Evolutionary conservation across 805 yeast species (phyloP).

Genomic region (Limtongia smithiae): DNA sequence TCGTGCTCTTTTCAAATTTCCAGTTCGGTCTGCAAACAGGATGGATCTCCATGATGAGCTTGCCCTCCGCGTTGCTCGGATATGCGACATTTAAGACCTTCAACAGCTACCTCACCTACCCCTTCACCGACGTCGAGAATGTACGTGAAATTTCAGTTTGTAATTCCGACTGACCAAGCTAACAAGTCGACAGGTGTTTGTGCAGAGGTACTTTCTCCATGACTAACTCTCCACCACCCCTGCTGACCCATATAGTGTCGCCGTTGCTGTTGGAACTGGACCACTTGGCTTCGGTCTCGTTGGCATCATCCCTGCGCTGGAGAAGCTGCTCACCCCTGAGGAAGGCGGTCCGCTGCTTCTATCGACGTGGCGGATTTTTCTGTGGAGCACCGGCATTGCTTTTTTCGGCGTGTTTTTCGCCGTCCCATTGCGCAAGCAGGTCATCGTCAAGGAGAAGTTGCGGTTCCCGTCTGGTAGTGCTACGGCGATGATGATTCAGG

Average conservation of each 20-base stretch:
- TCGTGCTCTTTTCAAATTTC: constrained; percentile 83
- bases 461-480: constrained; percentile 96
- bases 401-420: constrained; percentile 96
- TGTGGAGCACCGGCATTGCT: constrained; percentile 86
- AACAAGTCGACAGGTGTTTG: constrained; percentile 23
- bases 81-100: constrained; percentile 73
- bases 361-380: constrained; percentile 51
- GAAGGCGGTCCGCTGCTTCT: constrained; percentile 58
- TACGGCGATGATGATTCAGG: constrained; percentile 88
- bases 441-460: constrained; percentile 78
- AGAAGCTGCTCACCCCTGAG: constrained; percentile 71
- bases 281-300: constrained; percentile 93
- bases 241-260: constrained; percentile 63
- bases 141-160: constrained; percentile 44
- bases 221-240: background rate
- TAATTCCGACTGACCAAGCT: background rate
- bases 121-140: constrained; percentile 86
- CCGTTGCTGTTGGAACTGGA: constrained; percentile 97
- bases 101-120: constrained; percentile 35
- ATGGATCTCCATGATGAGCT: constrained; percentile 99
- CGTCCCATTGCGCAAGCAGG: constrained; percentile 76
- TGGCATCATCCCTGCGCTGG: constrained; percentile 94
- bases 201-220: constrained; percentile 23
- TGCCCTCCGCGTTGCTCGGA: constrained; percentile 87
- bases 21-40: constrained; percentile 97